Conservation (phyloP, 2,329 filamentous ascomycete genomes). For the Aspergillus caelatus region DNA sequence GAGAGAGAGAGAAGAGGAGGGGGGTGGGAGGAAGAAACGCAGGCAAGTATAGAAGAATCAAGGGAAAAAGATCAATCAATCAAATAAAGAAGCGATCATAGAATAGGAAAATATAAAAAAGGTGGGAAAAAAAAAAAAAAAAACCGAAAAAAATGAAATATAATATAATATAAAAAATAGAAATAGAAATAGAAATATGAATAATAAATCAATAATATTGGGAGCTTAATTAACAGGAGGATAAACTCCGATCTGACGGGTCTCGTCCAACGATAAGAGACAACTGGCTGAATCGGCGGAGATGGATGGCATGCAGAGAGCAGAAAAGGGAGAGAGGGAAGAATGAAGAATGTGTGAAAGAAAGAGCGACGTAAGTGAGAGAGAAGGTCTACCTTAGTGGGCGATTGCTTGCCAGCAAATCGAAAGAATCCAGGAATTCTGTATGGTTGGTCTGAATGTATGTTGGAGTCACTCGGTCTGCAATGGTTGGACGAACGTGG, state of each 20-base stretch:
- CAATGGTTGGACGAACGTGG: constrained; percentile 1
- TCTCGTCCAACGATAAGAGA: constrained; percentile 12
- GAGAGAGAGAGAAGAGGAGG: background rate
- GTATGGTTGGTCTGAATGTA: background rate
- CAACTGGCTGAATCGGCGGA: constrained; percentile 20
- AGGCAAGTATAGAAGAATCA: background rate
- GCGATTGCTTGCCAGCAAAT: constrained; percentile 19
- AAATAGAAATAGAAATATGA: constrained; percentile 2
- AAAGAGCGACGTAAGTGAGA: constrained; percentile 1
- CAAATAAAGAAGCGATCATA: background rate
- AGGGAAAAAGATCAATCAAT: background rate
- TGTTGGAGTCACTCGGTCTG: background rate
- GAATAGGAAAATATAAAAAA: background rate
- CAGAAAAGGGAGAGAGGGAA: constrained; percentile 4
- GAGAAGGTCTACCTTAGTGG: constrained; percentile 9
- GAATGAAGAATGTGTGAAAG: background rate
- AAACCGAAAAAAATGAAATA: background rate
- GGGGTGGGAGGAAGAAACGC: background rate
- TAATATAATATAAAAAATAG: no score
- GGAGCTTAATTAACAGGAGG: constrained; percentile 6
- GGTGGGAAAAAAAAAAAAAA: background rate
- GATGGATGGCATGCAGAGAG: constrained; percentile 23
- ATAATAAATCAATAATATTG: constrained; percentile 2
- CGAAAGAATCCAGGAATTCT: background rate
- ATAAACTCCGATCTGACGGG: constrained; percentile 18